Evolutionary conservation across 1,284 basidiomycete genomes (phyloP), one percentile per base, ranked within the genome.

Genomic region (Sphagnurus paluster): DNA sequence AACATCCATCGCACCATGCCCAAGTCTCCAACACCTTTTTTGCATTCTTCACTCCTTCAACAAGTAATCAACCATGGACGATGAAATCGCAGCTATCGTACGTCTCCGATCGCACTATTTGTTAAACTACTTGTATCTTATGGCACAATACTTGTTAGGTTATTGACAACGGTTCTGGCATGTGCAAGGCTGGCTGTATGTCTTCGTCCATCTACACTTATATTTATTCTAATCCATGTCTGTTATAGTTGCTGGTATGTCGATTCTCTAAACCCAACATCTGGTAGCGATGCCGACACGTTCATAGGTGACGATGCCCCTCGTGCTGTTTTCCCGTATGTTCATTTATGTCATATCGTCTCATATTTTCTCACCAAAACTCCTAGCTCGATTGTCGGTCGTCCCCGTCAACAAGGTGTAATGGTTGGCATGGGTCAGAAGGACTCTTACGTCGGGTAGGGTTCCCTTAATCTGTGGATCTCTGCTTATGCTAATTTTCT

Each of bases 151-250:
- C 29, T 11, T 26, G 51, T 72, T 42, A 75, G 84, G 85, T 90
- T 69, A 86, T 90, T 69, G 87, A 90, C 75, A 90, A 90, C 70
- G 86, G 88, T 68, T 90, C 85, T 60, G 90, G 89, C 70, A 93
- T 92, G 89, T 92, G 89, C 82, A 93, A 93, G 76, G 90, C 90
- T 77, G 90, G 90, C 69, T 96, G 82, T 84, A 63, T 62, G 81
- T 79, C 55, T 54, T 55, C 50, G 42, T 26, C 26, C 16, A 45
- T 55, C 16, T 36, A 43, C 45, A 34, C 35, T 33, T 37, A 26
- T 39, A 54, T 46, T 55, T 28, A 40, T 41, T 24, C 47, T 55
- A 21, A 56, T 38, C 6, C 23, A 30, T 49, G 33, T 37, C 42
- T 37, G 56, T 45, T 52, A 39, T 44, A 79, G 76, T 79, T 66